Base-by-base conservation (phyloP, 306 rosid genomes). In the Dalbergia cultrata region DNA sequence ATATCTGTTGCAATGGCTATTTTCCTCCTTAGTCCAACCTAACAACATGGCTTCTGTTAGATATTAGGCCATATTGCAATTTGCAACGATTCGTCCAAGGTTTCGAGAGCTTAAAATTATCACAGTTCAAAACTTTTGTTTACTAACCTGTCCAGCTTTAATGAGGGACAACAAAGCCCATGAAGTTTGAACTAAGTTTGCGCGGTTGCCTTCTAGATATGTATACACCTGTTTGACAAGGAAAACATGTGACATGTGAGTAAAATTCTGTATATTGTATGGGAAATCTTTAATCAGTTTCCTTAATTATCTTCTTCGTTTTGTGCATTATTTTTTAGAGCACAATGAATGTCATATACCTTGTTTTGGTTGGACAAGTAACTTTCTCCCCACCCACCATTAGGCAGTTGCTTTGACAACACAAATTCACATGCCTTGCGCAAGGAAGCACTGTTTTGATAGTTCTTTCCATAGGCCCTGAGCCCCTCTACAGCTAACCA, bases 341-440 rank as follows among this genome's bases (percentile, higher is more conserved):
- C 13, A 22, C 50, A n/a, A 58, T 7, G 13, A 61, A 65, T 21
- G 0, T 67, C 35, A 5, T 44, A 44, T 44, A 11, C 90, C 89
- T 82, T 85, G 45, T 86, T 82, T 53, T 66, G 84, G 64, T 87
- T 68, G 5, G 92, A 82, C 26, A 87, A 78, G 57, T 89, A 82
- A 65, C 90, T 84, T 67, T 89, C 92, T 39, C 92, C 87, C 92
- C 92, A 89, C 4, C 90, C 90, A 70, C 90, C 92, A 35, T 77
- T 41, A 0, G 84, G 77, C 0, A 86, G 64, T 63, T 89, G 89
- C 71, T 86, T 89, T 33, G 90, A 86, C 5, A 89, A 59, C 8
- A 89, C 33, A 67, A 84, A 89, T 6, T 67, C 19, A 61, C 88
- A 82, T 37, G 92, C 90, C 70, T 82, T 86, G 50, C 86, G 82